Percentiles rank a stretch among this genome's conserved stretches.
Evolutionary conservation across 2,329 filamentous ascomycete genomes (phyloP).

Genomic region (Xylaria sp.): DNA sequence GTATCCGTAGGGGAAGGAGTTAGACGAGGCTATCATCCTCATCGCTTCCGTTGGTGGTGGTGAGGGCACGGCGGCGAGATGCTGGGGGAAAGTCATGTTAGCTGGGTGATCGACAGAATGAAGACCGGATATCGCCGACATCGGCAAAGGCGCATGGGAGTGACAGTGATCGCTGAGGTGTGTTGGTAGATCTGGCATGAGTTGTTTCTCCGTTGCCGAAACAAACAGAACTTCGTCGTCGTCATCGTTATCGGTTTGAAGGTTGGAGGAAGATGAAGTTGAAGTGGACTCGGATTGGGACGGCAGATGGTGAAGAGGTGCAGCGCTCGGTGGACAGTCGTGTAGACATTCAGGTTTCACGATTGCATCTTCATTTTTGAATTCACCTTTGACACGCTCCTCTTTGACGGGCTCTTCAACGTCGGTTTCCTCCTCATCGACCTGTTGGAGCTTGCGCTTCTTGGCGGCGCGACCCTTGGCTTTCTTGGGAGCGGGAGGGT

Average conservation of each 20-base stretch:
- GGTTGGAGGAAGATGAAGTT: slow-evolving; percentile 21
- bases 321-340: slow-evolving; percentile 21
- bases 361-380: slow-evolving; percentile 42
- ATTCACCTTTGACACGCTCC: slow-evolving; percentile 41
- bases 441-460: slow-evolving; percentile 45
- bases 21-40: slow-evolving; percentile 24
- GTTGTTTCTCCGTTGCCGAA: slow-evolving; percentile 34
- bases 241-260: slow-evolving; percentile 36
- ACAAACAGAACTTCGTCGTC: slow-evolving; percentile 42
- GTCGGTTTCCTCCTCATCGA: slow-evolving; percentile 44
- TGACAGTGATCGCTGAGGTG: slow-evolving; percentile 19
- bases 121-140: slow-evolving; percentile 30
- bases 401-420: slow-evolving; percentile 42
- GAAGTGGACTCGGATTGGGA: slow-evolving; percentile 18
- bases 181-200: slow-evolving; percentile 14
- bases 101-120: slow-evolving; percentile 38
- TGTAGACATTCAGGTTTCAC: slow-evolving; percentile 40
- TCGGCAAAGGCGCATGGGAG: slow-evolving; percentile 26
- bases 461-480: slow-evolving; percentile 36
- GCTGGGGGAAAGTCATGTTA: slow-evolving; percentile 38
- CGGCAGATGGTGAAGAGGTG: slow-evolving; percentile 11
- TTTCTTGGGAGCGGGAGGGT: slow-evolving; percentile 14
- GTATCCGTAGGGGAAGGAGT: slow-evolving; percentile 36
- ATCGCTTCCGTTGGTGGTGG: neutral
- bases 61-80: slow-evolving; percentile 19